phyloP scores from a whole-genome alignment of 202 grass and related monocot genomes.

The Panicum virgatum region DNA sequence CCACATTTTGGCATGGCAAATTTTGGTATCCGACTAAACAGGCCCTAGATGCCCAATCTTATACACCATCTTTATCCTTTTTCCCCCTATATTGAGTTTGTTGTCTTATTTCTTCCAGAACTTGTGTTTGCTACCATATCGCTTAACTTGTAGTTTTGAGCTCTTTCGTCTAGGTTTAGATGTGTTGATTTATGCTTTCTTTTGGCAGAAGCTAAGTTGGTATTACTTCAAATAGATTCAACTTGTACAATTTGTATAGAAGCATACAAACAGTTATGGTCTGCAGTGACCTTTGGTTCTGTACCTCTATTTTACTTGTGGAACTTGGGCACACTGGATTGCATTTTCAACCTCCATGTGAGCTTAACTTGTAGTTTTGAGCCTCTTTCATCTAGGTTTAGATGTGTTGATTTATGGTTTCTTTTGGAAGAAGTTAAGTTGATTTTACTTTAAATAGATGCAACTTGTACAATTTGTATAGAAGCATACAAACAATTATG shows the following conservation, averaged over 20 bases:
- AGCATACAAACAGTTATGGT: not conserved
- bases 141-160: constrained; percentile 17
- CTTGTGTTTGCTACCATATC: constrained; percentile 1
- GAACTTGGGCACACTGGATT: constrained; percentile 13
- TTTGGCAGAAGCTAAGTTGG: not conserved
- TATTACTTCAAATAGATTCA: constrained; percentile 18
- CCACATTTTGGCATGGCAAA: too few relatives aligned
- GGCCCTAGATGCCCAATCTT: not conserved
- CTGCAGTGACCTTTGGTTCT: not conserved
- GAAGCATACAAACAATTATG: not conserved
- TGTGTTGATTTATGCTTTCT: constrained; percentile 23
- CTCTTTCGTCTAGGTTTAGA: constrained; percentile 28
- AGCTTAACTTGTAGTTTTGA: constrained; percentile 9
- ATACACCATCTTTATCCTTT: not conserved
- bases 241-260: not conserved
- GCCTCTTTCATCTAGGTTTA: constrained; percentile 32
- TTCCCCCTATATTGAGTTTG: constrained; percentile 8
- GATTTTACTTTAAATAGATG: constrained; percentile 14
- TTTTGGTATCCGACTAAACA: too few relatives aligned
- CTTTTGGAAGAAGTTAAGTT: constrained; percentile 11
- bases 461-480: not conserved
- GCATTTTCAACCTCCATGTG: constrained; percentile 26
- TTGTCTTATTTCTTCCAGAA: constrained; percentile 16
- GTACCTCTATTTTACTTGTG: constrained; percentile 14
- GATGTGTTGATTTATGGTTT: constrained; percentile 24